A percentile compares a stretch with the other conserved stretches of the same genome.
Conservation (phyloP, 345 rosid genomes). For the Dovyalis caffra region DNA sequence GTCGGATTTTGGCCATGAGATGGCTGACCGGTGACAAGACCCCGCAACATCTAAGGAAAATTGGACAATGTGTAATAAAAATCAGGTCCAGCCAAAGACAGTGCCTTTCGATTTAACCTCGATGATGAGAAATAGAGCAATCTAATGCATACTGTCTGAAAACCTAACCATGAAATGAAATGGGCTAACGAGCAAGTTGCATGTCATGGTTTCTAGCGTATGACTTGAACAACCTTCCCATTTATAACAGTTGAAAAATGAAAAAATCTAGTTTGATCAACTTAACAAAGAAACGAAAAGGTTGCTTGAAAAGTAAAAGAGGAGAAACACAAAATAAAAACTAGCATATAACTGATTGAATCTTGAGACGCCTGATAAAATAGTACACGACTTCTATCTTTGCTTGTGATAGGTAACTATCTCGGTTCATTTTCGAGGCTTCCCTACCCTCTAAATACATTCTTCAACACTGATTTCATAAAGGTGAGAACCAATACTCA, state of each 20-base stretch:
- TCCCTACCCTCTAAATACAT: background rate
- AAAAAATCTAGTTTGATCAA: background rate
- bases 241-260: background rate
- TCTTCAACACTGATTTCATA: background rate
- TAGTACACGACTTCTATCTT: background rate
- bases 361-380: background rate
- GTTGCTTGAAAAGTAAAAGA: background rate
- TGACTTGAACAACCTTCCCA: background rate
- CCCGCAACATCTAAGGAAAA: no score
- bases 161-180: background rate
- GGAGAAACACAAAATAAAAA: background rate
- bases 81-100: no score
- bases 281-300: background rate
- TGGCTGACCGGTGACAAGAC: no score
- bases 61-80: no score
- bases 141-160: background rate
- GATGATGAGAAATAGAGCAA: background rate
- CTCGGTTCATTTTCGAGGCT: background rate
- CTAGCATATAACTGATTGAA: background rate
- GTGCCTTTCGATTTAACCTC: background rate
- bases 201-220: background rate
- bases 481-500: background rate
- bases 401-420: background rate
- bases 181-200: background rate
- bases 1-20: no score